These are phyloP conservation scores for Aspergillus clavatus DNA, from an alignment of 2,329 filamentous ascomycete genomes.

Conservation along the genomic window DNA sequence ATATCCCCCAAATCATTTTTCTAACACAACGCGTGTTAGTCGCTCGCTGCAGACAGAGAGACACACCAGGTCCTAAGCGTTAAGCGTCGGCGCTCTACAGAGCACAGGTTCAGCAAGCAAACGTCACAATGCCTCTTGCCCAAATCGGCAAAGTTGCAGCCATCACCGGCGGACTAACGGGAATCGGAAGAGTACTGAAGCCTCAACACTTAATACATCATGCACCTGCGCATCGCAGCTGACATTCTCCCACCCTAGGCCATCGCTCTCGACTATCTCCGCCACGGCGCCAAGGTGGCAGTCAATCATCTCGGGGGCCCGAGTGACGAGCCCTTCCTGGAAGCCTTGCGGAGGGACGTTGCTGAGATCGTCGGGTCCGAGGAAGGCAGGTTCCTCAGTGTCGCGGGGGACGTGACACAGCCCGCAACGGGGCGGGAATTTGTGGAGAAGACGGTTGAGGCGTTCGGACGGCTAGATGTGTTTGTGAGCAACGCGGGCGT, in stretches of 20 bases:
- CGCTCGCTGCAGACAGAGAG: neutral
- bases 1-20: too few species aligned
- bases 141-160: conserved; percentile 72
- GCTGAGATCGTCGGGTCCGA: conserved; percentile 20
- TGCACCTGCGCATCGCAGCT: too few species aligned
- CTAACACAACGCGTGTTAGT: too few species aligned
- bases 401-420: conserved; percentile 72
- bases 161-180: conserved; percentile 81
- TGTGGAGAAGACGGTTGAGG: conserved; percentile 59
- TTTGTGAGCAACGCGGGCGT: conserved; percentile 87
- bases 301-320: conserved; percentile 67
- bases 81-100: too few species aligned
- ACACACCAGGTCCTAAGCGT: neutral
- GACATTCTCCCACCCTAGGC: conserved; percentile 46
- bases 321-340: conserved; percentile 28
- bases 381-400: conserved; percentile 53
- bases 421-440: conserved; percentile 66
- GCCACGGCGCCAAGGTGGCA: conserved; percentile 71
- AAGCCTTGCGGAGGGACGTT: conserved; percentile 28
- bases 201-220: too few species aligned
- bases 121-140: conserved; percentile 25
- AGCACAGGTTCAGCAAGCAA: too few species aligned
- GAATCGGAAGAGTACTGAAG: conserved; percentile 62
- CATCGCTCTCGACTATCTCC: conserved; percentile 72
- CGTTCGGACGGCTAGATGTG: conserved; percentile 58